phyloP scores from a whole-genome alignment of 108 stramenopile species.

The Skeletonema costatum region DNA sequence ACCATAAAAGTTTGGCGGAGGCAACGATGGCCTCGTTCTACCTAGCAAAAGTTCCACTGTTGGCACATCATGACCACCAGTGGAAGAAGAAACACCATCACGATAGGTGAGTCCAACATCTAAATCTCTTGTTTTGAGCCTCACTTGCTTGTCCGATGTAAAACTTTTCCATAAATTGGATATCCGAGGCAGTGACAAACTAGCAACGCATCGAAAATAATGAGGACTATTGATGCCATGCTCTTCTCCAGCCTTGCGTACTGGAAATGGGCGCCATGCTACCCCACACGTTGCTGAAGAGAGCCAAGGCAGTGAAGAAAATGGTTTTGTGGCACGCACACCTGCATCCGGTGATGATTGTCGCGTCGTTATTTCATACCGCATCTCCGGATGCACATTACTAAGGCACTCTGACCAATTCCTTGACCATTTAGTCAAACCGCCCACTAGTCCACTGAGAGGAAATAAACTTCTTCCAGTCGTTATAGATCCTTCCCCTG shows the following conservation, averaged over 20 bases:
- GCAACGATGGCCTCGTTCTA: conserved; percentile 9
- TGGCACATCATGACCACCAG: conserved; percentile 6
- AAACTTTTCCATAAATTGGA: conserved; percentile 4
- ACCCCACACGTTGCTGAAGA: conserved; percentile 21
- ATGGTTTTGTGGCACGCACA: conserved; percentile 17
- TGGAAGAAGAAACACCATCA: neutral
- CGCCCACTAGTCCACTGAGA: neutral
- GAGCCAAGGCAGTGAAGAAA: conserved; percentile 30
- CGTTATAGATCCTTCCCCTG: neutral
- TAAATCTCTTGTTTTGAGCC: conserved; percentile 11
- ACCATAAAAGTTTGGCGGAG: neutral
- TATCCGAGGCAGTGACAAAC: conserved; percentile 13
- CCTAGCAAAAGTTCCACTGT: conserved; percentile 37
- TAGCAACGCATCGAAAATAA: conserved; percentile 9
- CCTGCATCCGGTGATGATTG: neutral
- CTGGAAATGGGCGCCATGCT: conserved; percentile 39
- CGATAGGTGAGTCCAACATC: conserved; percentile 26
- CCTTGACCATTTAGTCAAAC: neutral
- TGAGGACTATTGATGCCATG: conserved; percentile 32
- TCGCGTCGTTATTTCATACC: conserved; percentile 20
- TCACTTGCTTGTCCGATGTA: neutral
- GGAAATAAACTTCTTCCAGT: conserved; percentile 21
- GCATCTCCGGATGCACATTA: conserved; percentile 37
- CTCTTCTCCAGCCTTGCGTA: conserved; percentile 11
- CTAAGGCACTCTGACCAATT: conserved; percentile 15